phyloP scores from a whole-genome alignment of 2,329 filamentous ascomycete species.

The Exophiala alcalophila region DNA sequence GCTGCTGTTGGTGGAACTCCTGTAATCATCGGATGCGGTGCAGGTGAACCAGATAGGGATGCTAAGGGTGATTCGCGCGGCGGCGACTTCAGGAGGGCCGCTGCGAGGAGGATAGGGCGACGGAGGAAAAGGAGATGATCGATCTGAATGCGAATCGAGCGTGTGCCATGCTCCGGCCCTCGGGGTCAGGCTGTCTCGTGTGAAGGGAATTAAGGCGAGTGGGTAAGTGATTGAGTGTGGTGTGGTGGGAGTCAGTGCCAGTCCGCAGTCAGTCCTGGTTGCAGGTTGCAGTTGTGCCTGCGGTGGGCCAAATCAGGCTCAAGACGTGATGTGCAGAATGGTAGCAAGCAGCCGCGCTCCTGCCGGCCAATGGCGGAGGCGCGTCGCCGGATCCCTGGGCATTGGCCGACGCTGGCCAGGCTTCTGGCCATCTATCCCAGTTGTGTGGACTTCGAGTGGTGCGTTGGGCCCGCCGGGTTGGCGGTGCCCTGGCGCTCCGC shows the following conservation, averaged over 20 bases:
- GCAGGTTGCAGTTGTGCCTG: too few relatives aligned
- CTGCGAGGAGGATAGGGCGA: too few relatives aligned
- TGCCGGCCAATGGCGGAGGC: conserved; percentile 19
- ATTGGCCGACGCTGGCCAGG: too few relatives aligned
- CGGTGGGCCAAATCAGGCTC: conserved; percentile 21
- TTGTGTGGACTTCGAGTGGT: too few relatives aligned
- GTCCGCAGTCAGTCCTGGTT: too few relatives aligned
- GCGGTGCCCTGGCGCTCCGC: too few relatives aligned
- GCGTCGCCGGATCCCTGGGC: conserved; percentile 5
- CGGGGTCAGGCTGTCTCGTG: not conserved
- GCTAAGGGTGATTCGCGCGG: not conserved
- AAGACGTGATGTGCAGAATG: conserved; percentile 18
- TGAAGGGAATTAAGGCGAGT: too few relatives aligned
- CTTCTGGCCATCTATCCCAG: too few relatives aligned
- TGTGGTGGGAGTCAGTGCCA: too few relatives aligned
- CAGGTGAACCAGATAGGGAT: conserved; percentile 1
- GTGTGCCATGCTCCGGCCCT: conserved; percentile 12
- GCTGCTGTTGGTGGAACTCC: conserved; percentile 18
- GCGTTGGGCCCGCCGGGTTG: too few relatives aligned
- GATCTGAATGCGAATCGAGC: conserved; percentile 4
- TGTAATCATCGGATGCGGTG: conserved; percentile 24
- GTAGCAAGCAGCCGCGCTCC: conserved; percentile 20
- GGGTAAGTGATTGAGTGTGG: too few relatives aligned
- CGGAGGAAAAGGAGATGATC: not conserved
- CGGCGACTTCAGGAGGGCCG: not conserved